A percentile compares a stretch with the other conserved stretches of the same genome.
Conservation (phyloP, 73 alveolate genomes). For the Tetrahymena borealis region DNA sequence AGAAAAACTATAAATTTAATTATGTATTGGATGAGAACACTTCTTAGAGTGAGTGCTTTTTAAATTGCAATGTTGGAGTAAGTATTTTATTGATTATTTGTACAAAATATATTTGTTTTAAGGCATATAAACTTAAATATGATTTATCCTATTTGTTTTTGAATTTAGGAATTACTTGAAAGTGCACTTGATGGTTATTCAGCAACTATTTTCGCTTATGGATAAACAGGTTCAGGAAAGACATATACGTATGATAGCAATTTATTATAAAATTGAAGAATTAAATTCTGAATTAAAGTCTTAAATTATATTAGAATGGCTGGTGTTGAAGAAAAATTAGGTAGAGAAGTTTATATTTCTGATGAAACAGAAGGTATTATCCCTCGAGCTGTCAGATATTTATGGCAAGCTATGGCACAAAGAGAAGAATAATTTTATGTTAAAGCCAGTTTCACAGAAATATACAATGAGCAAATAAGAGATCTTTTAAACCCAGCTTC, state of each 20-base stretch:
- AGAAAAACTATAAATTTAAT: constrained; percentile 84
- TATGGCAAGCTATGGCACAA: constrained; percentile 78
- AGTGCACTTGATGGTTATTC: constrained; percentile 94
- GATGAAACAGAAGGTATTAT: constrained; percentile 90
- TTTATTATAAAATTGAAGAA: constrained; percentile 26
- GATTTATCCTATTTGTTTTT: background rate
- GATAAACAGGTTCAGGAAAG: constrained; percentile 97
- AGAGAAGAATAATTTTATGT: constrained; percentile 83
- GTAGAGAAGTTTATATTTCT: constrained; percentile 76
- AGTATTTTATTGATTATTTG: background rate
- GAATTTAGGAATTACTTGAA: constrained; percentile 64
- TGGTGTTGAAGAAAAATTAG: constrained; percentile 83
- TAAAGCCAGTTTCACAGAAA: constrained; percentile 87
- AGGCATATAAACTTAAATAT: background rate
- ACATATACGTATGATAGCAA: constrained; percentile 88
- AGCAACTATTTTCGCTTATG: constrained; percentile 96
- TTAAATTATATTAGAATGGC: constrained; percentile 36
- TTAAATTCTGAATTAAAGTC: background rate
- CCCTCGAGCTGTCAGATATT: constrained; percentile 82
- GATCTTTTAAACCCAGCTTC: constrained; percentile 83
- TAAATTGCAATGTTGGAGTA: constrained; percentile 66
- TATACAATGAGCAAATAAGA: constrained; percentile 87
- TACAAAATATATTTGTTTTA: background rate
- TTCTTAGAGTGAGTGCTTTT: constrained; percentile 78
- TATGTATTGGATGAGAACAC: constrained; percentile 82